Base-by-base conservation (phyloP, 805 yeast species). In the Zygosaccharomyces bisporus region DNA sequence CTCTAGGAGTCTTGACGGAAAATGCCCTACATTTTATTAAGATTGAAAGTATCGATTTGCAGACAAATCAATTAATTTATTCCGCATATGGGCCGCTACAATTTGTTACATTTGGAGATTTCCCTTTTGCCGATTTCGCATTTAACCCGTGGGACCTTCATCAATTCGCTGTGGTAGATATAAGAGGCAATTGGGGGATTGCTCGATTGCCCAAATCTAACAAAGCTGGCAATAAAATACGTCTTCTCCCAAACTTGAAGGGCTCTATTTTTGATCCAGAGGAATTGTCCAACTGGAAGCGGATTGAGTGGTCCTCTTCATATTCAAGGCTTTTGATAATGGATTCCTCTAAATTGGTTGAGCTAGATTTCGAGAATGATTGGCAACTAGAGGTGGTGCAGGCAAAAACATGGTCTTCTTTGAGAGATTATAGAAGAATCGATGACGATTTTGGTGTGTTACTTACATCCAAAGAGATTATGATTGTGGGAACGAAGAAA, bases 401-500 rank as follows among this genome's bases (percentile, higher is more conserved):
- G 6, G 75, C 81, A 1, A 73, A 75, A 25, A 68, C 75, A 0
- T 80, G 82, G 81, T 71, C 83, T 0, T 60, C 63, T 29, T 50
- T 82, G 2, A 59, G 73, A 34, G 86, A 79, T 43, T 61, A 73
- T 41, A 54, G 46, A 16, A 58, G 59, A 34, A 59, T 68, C 9
- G 56, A 56, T 31, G 69, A 60, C 6, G 52, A 64, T 2, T 67
- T 71, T 46, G 64, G 74, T 3, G 72, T 83, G 32, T 54, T 85
- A 4, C 63, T 88, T 20, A 86, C 95, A 0, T 74, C 88, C 0
- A 76, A 74, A 45, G 90, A 85, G 53, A 41, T 89, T 6, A 73
- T 79, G 0, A 67, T 89, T 72, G 53, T 82, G 14, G 68, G 63
- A 14, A 49, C 68, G 9, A 49, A 41, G 25, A 37, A 53, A 2